These are phyloP conservation scores for Piper betle DNA, from an alignment of 164 flowering plant species.

Conservation along the genomic window DNA sequence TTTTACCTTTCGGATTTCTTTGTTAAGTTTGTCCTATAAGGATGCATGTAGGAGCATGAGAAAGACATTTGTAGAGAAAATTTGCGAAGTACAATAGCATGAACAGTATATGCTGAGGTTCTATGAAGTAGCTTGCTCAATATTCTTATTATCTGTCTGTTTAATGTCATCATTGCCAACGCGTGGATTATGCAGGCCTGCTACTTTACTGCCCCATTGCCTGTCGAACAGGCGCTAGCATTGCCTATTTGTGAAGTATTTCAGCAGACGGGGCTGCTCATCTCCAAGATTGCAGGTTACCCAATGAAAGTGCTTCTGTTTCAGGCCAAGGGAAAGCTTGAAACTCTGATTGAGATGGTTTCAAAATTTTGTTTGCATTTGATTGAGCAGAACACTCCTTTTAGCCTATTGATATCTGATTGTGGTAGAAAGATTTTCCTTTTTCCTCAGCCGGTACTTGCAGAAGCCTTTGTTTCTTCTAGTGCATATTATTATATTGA, in stretches of 20 bases:
- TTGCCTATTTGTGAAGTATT: constrained; percentile 7
- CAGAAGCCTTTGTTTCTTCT: background rate
- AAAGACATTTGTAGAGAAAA: background rate
- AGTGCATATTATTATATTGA: too few species aligned
- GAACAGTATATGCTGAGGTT: too few species aligned
- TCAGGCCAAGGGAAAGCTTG: constrained; percentile 6
- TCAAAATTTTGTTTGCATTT: constrained; percentile 15
- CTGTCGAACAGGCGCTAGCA: constrained; percentile 19
- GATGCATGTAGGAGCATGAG: background rate
- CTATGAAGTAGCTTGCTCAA: too few species aligned
- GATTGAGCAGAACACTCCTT: constrained; percentile 8
- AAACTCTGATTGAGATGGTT: constrained; percentile 8
- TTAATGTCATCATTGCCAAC: too few species aligned
- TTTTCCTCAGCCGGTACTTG: constrained; percentile 20
- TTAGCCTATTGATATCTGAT: constrained; percentile 17
- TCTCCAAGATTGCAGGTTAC: constrained; percentile 12
- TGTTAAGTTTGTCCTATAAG: background rate
- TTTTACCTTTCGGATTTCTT: too few species aligned
- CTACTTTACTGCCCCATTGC: constrained; percentile 21
- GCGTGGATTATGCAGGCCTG: constrained; percentile 12
- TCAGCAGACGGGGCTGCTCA: constrained; percentile 7
- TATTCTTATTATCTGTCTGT: too few species aligned
- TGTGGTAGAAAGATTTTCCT: constrained; percentile 19
- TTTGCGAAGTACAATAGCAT: background rate
- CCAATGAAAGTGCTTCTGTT: constrained; percentile 19